These are phyloP conservation scores for Cordyceps farinosa DNA, from an alignment of 2,329 filamentous ascomycete species.

Conservation along the genomic window DNA sequence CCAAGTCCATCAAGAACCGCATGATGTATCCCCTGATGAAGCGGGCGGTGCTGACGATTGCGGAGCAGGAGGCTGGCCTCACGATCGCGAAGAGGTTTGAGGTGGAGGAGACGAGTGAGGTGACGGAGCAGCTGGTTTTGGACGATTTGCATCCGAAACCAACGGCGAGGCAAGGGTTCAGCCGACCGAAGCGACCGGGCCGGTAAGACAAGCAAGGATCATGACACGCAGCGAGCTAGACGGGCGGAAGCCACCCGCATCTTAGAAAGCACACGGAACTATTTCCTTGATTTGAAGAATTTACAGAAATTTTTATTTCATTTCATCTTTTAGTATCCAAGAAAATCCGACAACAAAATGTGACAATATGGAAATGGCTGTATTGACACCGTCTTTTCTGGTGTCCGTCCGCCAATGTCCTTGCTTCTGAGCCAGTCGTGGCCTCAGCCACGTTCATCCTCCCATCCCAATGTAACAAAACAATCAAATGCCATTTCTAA, in stretches of 20 bases:
- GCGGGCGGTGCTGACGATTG: conserved; percentile 62
- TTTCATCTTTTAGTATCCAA: not conserved
- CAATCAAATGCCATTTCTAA: conserved; percentile 4
- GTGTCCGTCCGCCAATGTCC: not conserved
- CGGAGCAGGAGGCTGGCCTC: conserved; percentile 62
- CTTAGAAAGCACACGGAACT: not conserved
- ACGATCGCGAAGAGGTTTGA: conserved; percentile 68
- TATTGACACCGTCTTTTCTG: not conserved
- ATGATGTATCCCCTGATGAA: conserved; percentile 80
- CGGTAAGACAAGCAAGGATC: conserved; percentile 37
- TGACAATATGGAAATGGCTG: not conserved
- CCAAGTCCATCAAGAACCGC: conserved; percentile 72
- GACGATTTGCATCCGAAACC: conserved; percentile 66
- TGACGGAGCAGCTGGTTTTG: conserved; percentile 62
- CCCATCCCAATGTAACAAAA: not conserved
- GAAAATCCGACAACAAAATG: not conserved
- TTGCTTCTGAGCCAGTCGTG: not conserved
- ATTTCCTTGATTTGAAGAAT: not conserved
- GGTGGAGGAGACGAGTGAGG: conserved; percentile 64
- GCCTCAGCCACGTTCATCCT: not conserved
- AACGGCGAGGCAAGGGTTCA: conserved; percentile 65
- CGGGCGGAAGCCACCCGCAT: not conserved
- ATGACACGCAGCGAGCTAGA: not conserved
- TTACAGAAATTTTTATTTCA: not conserved
- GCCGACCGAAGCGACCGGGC: conserved; percentile 75